phyloP scores from a whole-genome alignment of 371 early-diverging fungal species.

The Smittium culicis region DNA sequence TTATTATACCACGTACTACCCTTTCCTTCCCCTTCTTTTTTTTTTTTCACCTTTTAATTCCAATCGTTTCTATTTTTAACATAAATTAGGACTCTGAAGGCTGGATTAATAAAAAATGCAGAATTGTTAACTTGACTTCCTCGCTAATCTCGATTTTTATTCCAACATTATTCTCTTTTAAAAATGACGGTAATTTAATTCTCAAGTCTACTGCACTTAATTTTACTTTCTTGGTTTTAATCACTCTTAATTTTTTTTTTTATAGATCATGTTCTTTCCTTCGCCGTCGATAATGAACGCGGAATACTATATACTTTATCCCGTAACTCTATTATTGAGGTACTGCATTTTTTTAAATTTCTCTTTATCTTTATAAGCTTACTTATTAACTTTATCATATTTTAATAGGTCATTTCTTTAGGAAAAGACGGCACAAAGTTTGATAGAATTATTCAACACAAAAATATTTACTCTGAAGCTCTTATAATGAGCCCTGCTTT shows the following conservation, averaged over 20 bases:
- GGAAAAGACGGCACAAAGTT: conserved; percentile 31
- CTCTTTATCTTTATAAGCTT: neutral
- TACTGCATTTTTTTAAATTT: too few species aligned
- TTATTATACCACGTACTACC: conserved; percentile 47
- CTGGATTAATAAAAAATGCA: conserved; percentile 65
- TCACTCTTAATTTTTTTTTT: neutral
- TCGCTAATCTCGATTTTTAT: conserved; percentile 36
- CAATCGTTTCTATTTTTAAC: neutral
- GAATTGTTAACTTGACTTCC: conserved; percentile 47
- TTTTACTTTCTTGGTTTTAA: neutral
- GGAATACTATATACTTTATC: conserved; percentile 54
- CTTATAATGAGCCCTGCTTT: conserved; percentile 37
- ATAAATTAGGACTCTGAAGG: conserved; percentile 39
- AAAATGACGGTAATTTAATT: conserved; percentile 18
- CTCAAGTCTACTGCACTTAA: neutral
- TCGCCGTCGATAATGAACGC: conserved; percentile 54
- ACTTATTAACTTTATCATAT: neutral
- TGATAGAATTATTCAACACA: conserved; percentile 23
- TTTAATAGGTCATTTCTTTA: conserved; percentile 24
- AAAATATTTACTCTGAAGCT: conserved; percentile 35
- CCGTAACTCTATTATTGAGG: conserved; percentile 51
- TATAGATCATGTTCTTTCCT: conserved; percentile 28
- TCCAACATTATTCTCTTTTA: conserved; percentile 39
- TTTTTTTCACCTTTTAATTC: neutral
- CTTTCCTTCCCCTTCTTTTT: neutral